Base-by-base conservation (phyloP, 495 filamentous ascomycete species). In the Xylaria curta region DNA sequence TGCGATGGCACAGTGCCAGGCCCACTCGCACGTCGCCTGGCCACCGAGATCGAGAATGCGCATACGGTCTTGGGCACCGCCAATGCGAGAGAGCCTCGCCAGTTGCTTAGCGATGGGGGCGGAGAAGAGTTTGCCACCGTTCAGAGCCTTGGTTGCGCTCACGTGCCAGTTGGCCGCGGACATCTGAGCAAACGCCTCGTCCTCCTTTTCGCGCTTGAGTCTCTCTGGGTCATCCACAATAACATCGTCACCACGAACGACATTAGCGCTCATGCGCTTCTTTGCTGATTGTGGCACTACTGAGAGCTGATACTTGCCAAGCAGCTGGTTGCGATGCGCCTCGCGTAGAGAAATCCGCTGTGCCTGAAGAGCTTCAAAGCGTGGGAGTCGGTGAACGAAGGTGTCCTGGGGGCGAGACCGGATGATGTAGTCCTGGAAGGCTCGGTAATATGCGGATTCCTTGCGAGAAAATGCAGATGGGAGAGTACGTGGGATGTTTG, bases 31-130 rank as follows among this genome's bases (percentile, higher is more conserved):
- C 13, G 91, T 87, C 4, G 89, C 87, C 77, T 94, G 91, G 53
- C 96, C 96, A 26, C 93, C 94, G 40, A 98, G 89, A 76, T 99
- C 96, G 46, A 99, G 87, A 60, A 98, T 92, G 40, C 93, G 85
- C 4, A 88, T 87, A 51, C 86, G 83, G 68, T 87, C 84, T 36
- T 81, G 79, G 59, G 80, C 78, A 31, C 83, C 78, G 44, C 86
- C 84, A 74, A 86, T 84, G 75, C 82, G 82, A 64, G 84, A 85
- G 62, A 83, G 83, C 49, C 82, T 80, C 13, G 81, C 85, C 63
- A 93, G 83, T 70, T 86, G 81, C 81, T 89, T 87, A 72, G 84
- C 84, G 17, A 92, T 91, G 13, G 95, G 93, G 42, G 91, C 92
- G 42, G 91, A 89, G 63, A 98, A 87, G 26, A 98, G 85, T 19